Base-by-base conservation (phyloP, 2,329 filamentous ascomycete genomes). In the Penicillium griseofulvum region DNA sequence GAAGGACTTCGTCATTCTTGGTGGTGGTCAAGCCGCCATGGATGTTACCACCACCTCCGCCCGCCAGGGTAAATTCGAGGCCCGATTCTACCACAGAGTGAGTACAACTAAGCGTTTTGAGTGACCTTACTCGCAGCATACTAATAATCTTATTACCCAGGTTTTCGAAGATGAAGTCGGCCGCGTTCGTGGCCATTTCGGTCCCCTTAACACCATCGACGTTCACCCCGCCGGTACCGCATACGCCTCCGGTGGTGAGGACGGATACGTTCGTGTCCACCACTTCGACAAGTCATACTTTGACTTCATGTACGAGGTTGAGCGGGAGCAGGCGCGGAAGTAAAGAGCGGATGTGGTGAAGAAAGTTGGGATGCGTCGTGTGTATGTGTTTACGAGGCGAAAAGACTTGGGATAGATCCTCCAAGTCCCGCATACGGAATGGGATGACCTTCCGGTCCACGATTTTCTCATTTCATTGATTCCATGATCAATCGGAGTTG, bases 211-310 rank as follows among this genome's bases (percentile, higher is more conserved):
- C 83, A 97, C 94, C 60, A 91, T 99, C 66, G 92, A 94, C 46
- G 90, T 90, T 55, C 90, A 96, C 77, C 94, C 94, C 29, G 88
- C 88, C 57, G 94, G 94, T 70, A 92, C 89, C 73, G 87, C 90
- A 69, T 99, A 99, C 79, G 92, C 91, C 70, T 93, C 88, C 71
- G 94, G 94, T 67, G 93, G 92, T 78, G 94, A 99, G 81, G 94
- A 99, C 77, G 94, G 94, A 71, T 99, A 99, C 80, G 93, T 99
- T 63, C 90, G 94, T 71, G 88, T 97, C 65, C 94, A 99, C 80
- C 91, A 96, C 78, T 99, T 99, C 78, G 94, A 99, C 80, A 96
- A 96, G 83, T 85, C 88, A 60, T 99, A 97, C 83, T 97, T 94
- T 76, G 94, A 99, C 78, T 99, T 99, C 80, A 85, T 89, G 82